phyloP scores from a whole-genome alignment of 148 eudicot genomes.

The Selenicereus undatus region DNA sequence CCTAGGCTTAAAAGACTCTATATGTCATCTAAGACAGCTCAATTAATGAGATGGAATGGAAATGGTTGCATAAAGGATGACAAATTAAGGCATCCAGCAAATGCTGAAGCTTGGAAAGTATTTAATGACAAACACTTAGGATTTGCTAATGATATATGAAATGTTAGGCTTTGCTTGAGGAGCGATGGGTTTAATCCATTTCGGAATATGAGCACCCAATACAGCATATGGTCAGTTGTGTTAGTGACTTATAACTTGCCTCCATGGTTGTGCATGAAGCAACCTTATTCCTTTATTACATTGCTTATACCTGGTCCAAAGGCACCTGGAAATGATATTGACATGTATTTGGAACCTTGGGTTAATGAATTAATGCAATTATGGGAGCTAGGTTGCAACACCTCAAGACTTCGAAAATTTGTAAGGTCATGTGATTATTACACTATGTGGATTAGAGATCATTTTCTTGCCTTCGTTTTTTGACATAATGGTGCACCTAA shows the following conservation, averaged over 20 bases:
- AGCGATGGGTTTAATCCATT: conserved; percentile 25
- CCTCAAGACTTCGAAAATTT: background rate
- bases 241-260: conserved; percentile 19
- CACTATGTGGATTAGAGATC: background rate
- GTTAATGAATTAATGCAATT: too few relatives aligned
- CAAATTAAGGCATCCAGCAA: background rate
- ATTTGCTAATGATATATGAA: conserved; percentile 18
- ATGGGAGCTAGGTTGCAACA: too few relatives aligned
- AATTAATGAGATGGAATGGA: conserved; percentile 17
- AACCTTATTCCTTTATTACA: too few relatives aligned
- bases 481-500: too few relatives aligned
- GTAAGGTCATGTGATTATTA: background rate
- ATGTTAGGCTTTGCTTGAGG: conserved; percentile 16
- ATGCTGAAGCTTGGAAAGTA: too few relatives aligned
- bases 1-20: too few relatives aligned
- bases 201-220: too few relatives aligned
- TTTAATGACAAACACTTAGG: background rate
- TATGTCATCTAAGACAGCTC: conserved; percentile 13
- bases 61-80: too few relatives aligned
- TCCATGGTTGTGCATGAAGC: too few relatives aligned
- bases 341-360: too few relatives aligned
- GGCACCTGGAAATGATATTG: too few relatives aligned
- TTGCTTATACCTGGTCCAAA: too few relatives aligned
- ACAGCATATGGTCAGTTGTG: conserved; percentile 27
- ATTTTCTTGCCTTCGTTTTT: background rate